Percentiles rank a stretch among this genome's conserved stretches.
Evolutionary conservation across 805 yeast species (phyloP).

Genomic region (Candida hungchunana): DNA sequence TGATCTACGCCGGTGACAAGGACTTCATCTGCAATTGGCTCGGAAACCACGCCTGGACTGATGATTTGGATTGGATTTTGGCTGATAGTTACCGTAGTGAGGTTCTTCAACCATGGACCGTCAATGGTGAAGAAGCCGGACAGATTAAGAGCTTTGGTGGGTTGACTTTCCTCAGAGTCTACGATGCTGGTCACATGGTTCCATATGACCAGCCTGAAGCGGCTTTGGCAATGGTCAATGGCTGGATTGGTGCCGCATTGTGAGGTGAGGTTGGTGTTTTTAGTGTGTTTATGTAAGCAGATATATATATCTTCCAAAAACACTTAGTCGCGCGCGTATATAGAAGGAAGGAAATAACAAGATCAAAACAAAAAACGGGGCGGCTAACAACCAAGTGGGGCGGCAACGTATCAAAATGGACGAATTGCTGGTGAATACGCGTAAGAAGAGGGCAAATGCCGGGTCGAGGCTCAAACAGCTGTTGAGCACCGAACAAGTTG

Average conservation of each 20-base stretch:
- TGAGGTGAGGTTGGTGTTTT: too few species aligned
- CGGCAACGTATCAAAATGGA: too few species aligned
- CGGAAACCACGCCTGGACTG: conserved; percentile 83
- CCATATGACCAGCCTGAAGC: conserved; percentile 82
- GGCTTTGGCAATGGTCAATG: conserved; percentile 64
- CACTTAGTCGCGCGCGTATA: too few species aligned
- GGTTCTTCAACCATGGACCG: conserved; percentile 39
- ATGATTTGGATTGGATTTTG: conserved; percentile 62
- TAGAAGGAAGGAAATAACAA: too few species aligned
- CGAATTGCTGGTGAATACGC: conserved; percentile 66
- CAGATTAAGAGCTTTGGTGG: conserved; percentile 66
- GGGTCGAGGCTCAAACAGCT: conserved; percentile 78
- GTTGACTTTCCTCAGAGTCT: conserved; percentile 74
- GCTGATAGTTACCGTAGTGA: conserved; percentile 41
- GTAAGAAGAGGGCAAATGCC: conserved; percentile 81
- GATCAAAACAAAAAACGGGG: too few species aligned
- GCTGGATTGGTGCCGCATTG: conserved; percentile 75
- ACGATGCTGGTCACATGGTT: conserved; percentile 89
- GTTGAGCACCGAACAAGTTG: conserved; percentile 60
- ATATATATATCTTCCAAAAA: too few species aligned
- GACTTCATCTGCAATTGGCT: conserved; percentile 93
- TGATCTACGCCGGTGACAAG: conserved; percentile 92
- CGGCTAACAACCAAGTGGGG: too few species aligned
- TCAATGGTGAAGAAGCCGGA: conserved; percentile 50
- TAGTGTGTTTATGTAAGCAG: too few species aligned